Conservation (phyloP, 306 rosid genomes). For the Amphicarpaea edgeworthii region DNA sequence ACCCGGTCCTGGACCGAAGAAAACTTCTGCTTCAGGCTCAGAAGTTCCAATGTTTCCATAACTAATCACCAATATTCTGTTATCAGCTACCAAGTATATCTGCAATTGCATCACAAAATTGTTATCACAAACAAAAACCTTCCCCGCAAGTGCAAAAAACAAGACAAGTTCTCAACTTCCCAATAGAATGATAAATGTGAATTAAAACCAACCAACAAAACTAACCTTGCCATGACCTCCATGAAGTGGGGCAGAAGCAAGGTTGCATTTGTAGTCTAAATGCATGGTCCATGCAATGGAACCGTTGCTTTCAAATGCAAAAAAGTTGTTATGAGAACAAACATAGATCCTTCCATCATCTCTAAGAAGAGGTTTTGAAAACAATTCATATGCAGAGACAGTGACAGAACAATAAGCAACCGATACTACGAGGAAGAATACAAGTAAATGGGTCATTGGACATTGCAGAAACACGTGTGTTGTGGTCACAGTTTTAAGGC, state of each 20-base stretch:
- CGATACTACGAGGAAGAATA: not conserved
- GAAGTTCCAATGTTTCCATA: constrained; percentile 51
- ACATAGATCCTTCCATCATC: constrained; percentile 67
- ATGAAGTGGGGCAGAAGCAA: constrained; percentile 58
- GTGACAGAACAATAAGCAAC: too few species aligned
- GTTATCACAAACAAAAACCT: constrained; percentile 1
- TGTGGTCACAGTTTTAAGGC: not conserved
- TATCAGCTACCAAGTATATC: constrained; percentile 80
- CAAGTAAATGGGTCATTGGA: not conserved
- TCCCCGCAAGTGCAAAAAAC: too few species aligned
- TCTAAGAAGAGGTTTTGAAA: constrained; percentile 67
- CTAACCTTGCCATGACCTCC: constrained; percentile 68
- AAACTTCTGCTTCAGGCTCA: constrained; percentile 54
- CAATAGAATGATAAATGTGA: not conserved
- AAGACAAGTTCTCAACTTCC: too few species aligned
- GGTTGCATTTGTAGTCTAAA: constrained; percentile 60
- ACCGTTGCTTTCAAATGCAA: constrained; percentile 74
- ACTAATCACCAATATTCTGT: constrained; percentile 64
- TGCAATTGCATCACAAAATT: constrained; percentile 44
- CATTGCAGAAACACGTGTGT: not conserved
- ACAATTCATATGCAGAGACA: constrained; percentile 47
- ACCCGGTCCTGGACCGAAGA: constrained; percentile 60
- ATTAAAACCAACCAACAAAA: not conserved
- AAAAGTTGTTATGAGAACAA: constrained; percentile 61
- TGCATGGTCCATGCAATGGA: constrained; percentile 68